phyloP scores from a whole-genome alignment of 208 protist genomes.

The Crithidia acanthocephali region DNA sequence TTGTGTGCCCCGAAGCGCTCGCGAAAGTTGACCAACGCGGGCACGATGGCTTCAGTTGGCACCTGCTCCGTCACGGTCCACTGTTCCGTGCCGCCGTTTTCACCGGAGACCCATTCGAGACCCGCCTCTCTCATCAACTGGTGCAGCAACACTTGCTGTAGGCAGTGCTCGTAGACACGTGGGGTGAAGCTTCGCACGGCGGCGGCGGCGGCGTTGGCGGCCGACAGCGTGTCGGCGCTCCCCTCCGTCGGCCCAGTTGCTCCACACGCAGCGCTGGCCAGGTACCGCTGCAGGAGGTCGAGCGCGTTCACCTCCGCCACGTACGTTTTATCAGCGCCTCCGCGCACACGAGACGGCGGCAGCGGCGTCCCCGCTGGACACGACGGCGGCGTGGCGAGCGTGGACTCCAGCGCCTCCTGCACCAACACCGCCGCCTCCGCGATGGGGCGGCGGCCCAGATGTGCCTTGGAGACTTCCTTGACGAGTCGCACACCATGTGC shows the following conservation, averaged over 20 bases:
- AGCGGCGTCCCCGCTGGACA: background rate
- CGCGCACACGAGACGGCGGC: background rate
- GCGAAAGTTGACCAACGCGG: conserved; percentile 26
- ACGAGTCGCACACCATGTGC: conserved; percentile 28
- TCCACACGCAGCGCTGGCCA: background rate
- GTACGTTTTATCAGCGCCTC: background rate
- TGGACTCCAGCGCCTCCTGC: conserved; percentile 31
- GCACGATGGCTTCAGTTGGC: conserved; percentile 21
- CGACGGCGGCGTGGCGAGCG: conserved; percentile 15
- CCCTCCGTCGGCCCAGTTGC: background rate
- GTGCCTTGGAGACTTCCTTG: conserved; percentile 19
- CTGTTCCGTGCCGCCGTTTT: background rate
- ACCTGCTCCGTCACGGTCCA: conserved; percentile 40
- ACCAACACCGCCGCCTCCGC: conserved; percentile 27
- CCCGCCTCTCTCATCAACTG: conserved; percentile 29
- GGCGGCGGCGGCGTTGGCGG: conserved; percentile 19
- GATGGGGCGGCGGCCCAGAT: conserved; percentile 20
- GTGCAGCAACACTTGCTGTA: conserved; percentile 33
- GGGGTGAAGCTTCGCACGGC: conserved; percentile 22
- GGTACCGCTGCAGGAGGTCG: conserved; percentile 35
- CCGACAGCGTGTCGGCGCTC: background rate
- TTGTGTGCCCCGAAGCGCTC: conserved; percentile 39
- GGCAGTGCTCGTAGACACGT: conserved; percentile 34
- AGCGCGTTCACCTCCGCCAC: conserved; percentile 24
- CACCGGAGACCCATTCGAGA: conserved; percentile 4